Percentiles rank a stretch among this genome's conserved stretches.
Conservation (phyloP, 352 stramenopile genomes). For the Phytophthora podocarpi region DNA sequence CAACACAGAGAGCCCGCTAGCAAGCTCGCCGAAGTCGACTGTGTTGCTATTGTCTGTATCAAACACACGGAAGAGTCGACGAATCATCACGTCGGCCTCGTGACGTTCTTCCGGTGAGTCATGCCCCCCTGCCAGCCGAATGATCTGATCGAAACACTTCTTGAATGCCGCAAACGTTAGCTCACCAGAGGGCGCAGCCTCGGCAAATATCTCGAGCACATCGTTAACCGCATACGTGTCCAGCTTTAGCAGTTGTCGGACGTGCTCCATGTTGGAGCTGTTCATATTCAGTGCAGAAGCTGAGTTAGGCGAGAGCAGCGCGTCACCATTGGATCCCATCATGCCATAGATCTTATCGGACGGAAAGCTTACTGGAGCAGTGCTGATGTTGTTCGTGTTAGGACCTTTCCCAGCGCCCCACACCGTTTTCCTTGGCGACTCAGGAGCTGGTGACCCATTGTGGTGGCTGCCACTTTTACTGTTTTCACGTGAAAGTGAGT, state of each 20-base stretch:
- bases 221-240: slow-evolving; percentile 89
- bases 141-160: slow-evolving; percentile 89
- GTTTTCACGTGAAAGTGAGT: slow-evolving; percentile 6
- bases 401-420: slow-evolving; percentile 23
- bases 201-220: slow-evolving; percentile 88
- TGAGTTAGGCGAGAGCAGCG: slow-evolving; percentile 50
- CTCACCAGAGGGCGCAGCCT: slow-evolving; percentile 78
- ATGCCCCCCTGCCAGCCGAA: slow-evolving; percentile 79
- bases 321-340: slow-evolving; percentile 40
- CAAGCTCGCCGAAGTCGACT: slow-evolving; percentile 87
- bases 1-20: slow-evolving; percentile 82
- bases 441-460: slow-evolving; percentile 20
- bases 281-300: slow-evolving; percentile 66
- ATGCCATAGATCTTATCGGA: slow-evolving; percentile 50
- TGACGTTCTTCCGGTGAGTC: slow-evolving; percentile 67
- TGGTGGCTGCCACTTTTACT: slow-evolving; percentile 21
- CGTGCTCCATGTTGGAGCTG: slow-evolving; percentile 77
- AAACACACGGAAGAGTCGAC: slow-evolving; percentile 84
- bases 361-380: slow-evolving; percentile 38
- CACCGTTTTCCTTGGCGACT: slow-evolving; percentile 36
- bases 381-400: slow-evolving; percentile 6
- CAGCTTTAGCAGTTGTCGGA: slow-evolving; percentile 80
- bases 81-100: slow-evolving; percentile 81
- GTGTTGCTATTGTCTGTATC: slow-evolving; percentile 87
- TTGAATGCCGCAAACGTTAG: slow-evolving; percentile 85